Base-by-base conservation (phyloP, 331 rosid genomes). In the Acacia concinna region DNA sequence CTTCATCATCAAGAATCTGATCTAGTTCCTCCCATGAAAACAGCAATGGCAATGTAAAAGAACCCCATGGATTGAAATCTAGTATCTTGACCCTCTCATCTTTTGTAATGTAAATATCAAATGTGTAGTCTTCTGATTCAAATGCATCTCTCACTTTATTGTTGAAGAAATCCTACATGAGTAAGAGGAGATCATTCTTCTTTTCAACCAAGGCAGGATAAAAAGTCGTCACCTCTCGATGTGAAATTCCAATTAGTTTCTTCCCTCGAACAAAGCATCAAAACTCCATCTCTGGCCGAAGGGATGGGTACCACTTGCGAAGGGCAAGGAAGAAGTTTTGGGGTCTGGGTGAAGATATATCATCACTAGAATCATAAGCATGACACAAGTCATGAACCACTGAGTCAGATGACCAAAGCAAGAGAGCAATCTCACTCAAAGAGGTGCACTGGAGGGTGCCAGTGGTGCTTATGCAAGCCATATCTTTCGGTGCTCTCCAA, bases 401-500 rank as follows among this genome's bases (percentile, higher is more conserved):
- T 4, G 97, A 94, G 73, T 94, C 97, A 3, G 98, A 94, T 2
- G 97, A 85, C 23, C 89, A 78, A 43, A 94, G 81, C 83, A 94
- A 46, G 75, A 94, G 91, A 0, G 88, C 90, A 59, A 94, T 89
- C 88, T 94, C 97, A 70, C 88, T 83, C 79, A 94, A 89, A 25
- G 85, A 76, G 62, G 93, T 79, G 82, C 97, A 92, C 15, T 80
- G 52, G 62, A 92, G 89, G 21, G 75, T 84, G 15, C 92, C 90
- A 6, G 74, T 79, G 21, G 97, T 76, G 70, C 92, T 89, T 51
- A 94, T 92, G 97, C 97, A 94, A 28, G 94, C 89, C 10, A 93
- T 76, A 71, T 94, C 97, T 81, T 94, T 94, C 3, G 98, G 97
- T 30, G 98, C 92, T 72, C 92, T 92, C 98, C 98, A 90, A 79